phyloP scores from a whole-genome alignment of 805 yeast genomes.

The Wickerhamomyces tratensis region DNA sequence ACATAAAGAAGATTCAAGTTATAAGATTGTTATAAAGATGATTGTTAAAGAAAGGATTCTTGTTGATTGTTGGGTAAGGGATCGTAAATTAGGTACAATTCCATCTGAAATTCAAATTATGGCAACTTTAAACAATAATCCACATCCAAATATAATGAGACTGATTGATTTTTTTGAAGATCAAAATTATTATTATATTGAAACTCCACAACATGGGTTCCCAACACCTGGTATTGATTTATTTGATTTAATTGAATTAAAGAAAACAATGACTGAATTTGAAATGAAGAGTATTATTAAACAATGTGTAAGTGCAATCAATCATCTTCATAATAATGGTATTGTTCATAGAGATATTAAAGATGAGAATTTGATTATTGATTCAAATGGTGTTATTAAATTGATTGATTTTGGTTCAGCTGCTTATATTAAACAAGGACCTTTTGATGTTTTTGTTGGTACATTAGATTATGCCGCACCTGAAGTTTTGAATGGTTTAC shows the following conservation, averaged over 20 bases:
- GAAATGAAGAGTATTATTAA: constrained; percentile 73
- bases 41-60: constrained; percentile 87
- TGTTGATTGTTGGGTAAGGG: constrained; percentile 97
- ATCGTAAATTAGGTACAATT: constrained; percentile 81
- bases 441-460: constrained; percentile 96
- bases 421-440: constrained; percentile 83
- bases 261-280: constrained; percentile 66
- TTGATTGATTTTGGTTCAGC: constrained; percentile 95
- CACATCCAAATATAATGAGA: constrained; percentile 82
- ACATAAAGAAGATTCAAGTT: constrained; percentile 50
- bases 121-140: constrained; percentile 66
- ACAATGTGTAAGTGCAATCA: constrained; percentile 72
- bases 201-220: constrained; percentile 82
- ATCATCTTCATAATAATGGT: constrained; percentile 76
- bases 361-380: constrained; percentile 89
- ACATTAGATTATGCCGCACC: constrained; percentile 98
- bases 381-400: constrained; percentile 69
- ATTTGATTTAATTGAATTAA: constrained; percentile 85
- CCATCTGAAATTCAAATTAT: constrained; percentile 95
- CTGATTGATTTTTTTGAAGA: constrained; percentile 92
- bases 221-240: constrained; percentile 84
- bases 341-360: constrained; percentile 92
- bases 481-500: constrained; percentile 81
- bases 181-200: constrained; percentile 78
- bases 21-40: constrained; percentile 74